A percentile compares a stretch with the other conserved stretches of the same genome.
Evolutionary conservation across 805 yeast genomes (phyloP).

Genomic region (Isabelozyma rhagii): DNA sequence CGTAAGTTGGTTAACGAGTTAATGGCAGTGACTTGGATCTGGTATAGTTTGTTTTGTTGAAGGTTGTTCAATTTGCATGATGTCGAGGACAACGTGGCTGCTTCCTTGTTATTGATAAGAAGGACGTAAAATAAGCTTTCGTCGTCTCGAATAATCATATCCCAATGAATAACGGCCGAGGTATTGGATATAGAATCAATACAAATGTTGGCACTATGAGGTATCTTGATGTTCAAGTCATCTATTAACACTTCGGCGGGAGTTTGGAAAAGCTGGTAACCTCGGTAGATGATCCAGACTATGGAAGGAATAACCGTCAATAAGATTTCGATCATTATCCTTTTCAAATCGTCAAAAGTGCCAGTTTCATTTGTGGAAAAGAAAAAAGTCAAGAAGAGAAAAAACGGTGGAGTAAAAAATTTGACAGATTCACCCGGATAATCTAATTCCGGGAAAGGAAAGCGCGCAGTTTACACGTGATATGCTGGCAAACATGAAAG

Average conservation of each 20-base stretch:
- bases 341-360: background rate
- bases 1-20: slow-evolving; percentile 32
- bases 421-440: background rate
- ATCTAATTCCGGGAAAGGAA: background rate
- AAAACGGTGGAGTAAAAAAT: background rate
- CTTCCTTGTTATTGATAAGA: slow-evolving; percentile 32
- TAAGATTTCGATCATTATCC: slow-evolving; percentile 28
- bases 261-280: slow-evolving; percentile 32
- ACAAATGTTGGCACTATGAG: slow-evolving; percentile 53
- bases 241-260: slow-evolving; percentile 48
- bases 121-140: slow-evolving; percentile 32
- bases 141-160: slow-evolving; percentile 25
- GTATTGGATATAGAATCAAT: slow-evolving; percentile 49
- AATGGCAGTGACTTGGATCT: slow-evolving; percentile 34
- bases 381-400: background rate
- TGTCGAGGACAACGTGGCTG: slow-evolving; percentile 31
- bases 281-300: slow-evolving; percentile 39
- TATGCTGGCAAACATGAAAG: no score
- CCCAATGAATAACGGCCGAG: slow-evolving; percentile 57
- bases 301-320: slow-evolving; percentile 33
- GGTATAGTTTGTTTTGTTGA: slow-evolving; percentile 23
- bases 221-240: slow-evolving; percentile 50
- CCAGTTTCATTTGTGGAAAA: background rate
- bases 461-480: background rate
- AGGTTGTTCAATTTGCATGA: slow-evolving; percentile 34